phyloP scores from a whole-genome alignment of 768 basidiomycete species.

The Clathrus columnatus region DNA sequence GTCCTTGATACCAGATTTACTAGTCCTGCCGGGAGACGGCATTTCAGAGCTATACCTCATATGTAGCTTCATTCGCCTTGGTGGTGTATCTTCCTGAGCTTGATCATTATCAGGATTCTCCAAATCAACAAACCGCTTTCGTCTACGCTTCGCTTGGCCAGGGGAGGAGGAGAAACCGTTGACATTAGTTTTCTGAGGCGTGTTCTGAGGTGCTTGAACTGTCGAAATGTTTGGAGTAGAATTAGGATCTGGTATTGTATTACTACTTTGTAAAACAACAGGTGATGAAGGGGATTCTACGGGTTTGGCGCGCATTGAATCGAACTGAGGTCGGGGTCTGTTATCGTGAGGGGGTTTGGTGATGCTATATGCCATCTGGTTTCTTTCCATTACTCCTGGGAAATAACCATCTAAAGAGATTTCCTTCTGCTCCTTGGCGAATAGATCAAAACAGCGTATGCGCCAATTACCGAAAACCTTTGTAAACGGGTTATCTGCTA shows the following conservation, averaged over 20 bases:
- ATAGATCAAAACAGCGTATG: constrained; percentile 71
- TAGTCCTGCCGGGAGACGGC: neutral
- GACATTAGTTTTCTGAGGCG: constrained; percentile 17
- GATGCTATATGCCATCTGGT: constrained; percentile 39
- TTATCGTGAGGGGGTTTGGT: constrained; percentile 31
- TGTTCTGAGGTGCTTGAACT: neutral
- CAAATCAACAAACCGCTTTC: constrained; percentile 75
- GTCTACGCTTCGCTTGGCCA: constrained; percentile 39
- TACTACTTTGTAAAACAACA: constrained; percentile 44
- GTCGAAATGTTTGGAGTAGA: constrained; percentile 3
- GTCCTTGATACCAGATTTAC: neutral
- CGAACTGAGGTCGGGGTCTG: constrained; percentile 30
- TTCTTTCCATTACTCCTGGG: constrained; percentile 63
- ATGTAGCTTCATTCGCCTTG: neutral
- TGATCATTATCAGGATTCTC: constrained; percentile 38
- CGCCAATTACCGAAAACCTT: constrained; percentile 66
- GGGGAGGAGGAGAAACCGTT: constrained; percentile 23
- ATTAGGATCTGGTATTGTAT: constrained; percentile 11
- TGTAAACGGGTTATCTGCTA: constrained; percentile 76
- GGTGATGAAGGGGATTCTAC: constrained; percentile 46
- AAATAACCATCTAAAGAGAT: constrained; percentile 67
- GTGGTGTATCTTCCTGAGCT: constrained; percentile 13
- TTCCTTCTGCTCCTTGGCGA: constrained; percentile 74
- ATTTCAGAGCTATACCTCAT: constrained; percentile 1
- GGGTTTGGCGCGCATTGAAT: neutral